Evolutionary conservation across 2,329 filamentous ascomycete species (phyloP), one percentile per base, ranked within the genome.

Genomic region (Epichloe sibirici): DNA sequence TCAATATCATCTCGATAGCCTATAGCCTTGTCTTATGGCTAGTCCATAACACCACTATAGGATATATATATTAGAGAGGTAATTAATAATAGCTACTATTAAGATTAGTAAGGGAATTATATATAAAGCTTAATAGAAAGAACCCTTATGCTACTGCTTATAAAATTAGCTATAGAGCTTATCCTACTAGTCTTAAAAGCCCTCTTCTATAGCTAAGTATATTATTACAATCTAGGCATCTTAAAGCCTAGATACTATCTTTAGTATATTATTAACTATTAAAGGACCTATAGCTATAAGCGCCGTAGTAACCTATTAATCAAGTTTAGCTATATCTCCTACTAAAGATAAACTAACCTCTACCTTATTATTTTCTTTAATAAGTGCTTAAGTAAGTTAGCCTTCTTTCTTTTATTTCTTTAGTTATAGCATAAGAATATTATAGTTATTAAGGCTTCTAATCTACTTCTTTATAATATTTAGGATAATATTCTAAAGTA

Each of bases 401-500:
- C 23, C 7, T 9, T 45, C 17, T n/a, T 45, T 28, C 4, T 28
- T 45, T 45, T 45, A 6, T 15, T 25, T 12, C 43, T 31, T 45
- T 23, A 9, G 12, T 45, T 23, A 6, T 45, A 9, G 17, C 23
- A 31, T 28, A 9, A 45, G 11, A 28, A 45, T 45, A 23, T 45
- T 21, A 21, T 21, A 21, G 17, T 21, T 21, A 21, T 21, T 21
- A 21, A 21, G 17, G 17, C 17, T 21, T 45, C 4, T 31, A 45
- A 25, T 39, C 46, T 28, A 48, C 23, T 48, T 48, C 37, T 48
- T 48, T 31, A 2, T 40, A 17, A 48, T 48, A 39, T 48, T 48
- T 7, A 48, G 37, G 13, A 48, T 28, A 17, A 48, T 48, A 39
- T 48, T 48, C 31, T 48, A n/a, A 35, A 48, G 46, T 48, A 48